phyloP scores from a whole-genome alignment of 2,329 filamentous ascomycete genomes.

The Pyrenochaeta sp. region DNA sequence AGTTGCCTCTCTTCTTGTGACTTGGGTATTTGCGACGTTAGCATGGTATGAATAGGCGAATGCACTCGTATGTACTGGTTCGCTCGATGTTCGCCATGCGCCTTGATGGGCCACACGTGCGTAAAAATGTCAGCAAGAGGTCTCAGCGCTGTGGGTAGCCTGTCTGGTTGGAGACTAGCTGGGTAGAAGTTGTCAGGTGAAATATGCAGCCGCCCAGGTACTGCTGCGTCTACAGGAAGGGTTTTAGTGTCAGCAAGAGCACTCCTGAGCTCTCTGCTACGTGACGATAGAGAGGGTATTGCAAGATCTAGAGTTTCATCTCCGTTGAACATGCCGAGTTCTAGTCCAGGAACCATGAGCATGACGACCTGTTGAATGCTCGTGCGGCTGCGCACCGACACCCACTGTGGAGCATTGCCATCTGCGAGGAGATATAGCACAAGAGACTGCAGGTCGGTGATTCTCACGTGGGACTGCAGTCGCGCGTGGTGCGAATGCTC shows the following conservation, averaged over 20 bases:
- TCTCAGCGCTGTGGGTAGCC: conserved; percentile 56
- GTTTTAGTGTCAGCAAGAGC: conserved; percentile 20
- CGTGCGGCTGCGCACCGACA: conserved; percentile 65
- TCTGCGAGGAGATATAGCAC: conserved; percentile 69
- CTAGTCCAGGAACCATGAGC: conserved; percentile 90
- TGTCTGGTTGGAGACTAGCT: conserved; percentile 50
- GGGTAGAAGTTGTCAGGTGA: conserved; percentile 62
- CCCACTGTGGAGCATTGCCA: conserved; percentile 67
- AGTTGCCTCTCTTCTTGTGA: conserved; percentile 71
- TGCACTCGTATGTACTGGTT: conserved; percentile 74
- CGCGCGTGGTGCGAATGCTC: conserved; percentile 62
- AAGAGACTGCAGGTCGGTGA: conserved; percentile 66
- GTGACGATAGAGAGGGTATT: conserved; percentile 1
- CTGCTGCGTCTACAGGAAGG: conserved; percentile 12
- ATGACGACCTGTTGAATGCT: conserved; percentile 78
- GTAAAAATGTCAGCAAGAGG: conserved; percentile 83
- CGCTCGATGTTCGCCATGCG: conserved; percentile 80
- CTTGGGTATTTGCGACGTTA: conserved; percentile 77
- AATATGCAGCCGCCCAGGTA: conserved; percentile 42
- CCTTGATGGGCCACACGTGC: conserved; percentile 87
- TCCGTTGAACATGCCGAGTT: conserved; percentile 86
- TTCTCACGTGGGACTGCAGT: conserved; percentile 63
- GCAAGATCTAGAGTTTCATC: conserved; percentile 36
- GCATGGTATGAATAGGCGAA: conserved; percentile 85
- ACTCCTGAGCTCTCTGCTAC: conserved; percentile 6